phyloP scores from a whole-genome alignment of 139 green algal genomes.

The Diplosphaera chodatii region DNA sequence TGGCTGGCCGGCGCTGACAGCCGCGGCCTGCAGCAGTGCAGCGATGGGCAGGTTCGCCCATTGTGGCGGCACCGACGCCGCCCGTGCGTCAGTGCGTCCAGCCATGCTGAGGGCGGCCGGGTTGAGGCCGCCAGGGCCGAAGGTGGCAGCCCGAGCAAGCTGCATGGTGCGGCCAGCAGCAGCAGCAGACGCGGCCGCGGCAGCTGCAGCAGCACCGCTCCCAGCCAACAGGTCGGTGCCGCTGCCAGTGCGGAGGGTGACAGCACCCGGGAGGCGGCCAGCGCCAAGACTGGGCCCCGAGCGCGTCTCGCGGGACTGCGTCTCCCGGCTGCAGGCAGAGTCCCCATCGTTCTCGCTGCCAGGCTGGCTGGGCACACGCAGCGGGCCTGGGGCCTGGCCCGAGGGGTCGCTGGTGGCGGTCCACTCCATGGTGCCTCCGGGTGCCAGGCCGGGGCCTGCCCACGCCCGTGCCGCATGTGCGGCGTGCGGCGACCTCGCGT shows the following conservation, averaged over 20 bases:
- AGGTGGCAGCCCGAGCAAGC: neutral
- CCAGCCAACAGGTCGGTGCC: slow-evolving; percentile 1
- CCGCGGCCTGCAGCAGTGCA: neutral
- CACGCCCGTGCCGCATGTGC: too few species aligned
- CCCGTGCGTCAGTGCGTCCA: neutral
- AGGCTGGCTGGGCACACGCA: slow-evolving; percentile 14
- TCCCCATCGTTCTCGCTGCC: slow-evolving; percentile 28
- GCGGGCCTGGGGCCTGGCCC: neutral
- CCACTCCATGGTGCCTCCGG: slow-evolving; percentile 17
- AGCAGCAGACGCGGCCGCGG: neutral
- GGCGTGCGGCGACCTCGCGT: neutral
- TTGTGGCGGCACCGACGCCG: neutral
- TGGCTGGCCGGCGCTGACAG: neutral
- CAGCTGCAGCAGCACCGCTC: neutral
- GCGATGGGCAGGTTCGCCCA: neutral
- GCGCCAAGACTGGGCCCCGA: neutral
- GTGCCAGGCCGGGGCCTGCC: neutral
- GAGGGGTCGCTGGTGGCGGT: slow-evolving; percentile 35
- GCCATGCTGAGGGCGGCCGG: too few species aligned
- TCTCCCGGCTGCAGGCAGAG: slow-evolving; percentile 31
- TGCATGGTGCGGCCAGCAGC: neutral
- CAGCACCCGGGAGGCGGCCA: neutral
- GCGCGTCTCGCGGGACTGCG: too few species aligned
- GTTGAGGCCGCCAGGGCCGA: neutral
- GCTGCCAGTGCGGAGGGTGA: neutral